A percentile compares a stretch with the other conserved stretches of the same genome.
Conservation (phyloP, 2,329 filamentous ascomycete genomes). For the Aspergillus candidus region DNA sequence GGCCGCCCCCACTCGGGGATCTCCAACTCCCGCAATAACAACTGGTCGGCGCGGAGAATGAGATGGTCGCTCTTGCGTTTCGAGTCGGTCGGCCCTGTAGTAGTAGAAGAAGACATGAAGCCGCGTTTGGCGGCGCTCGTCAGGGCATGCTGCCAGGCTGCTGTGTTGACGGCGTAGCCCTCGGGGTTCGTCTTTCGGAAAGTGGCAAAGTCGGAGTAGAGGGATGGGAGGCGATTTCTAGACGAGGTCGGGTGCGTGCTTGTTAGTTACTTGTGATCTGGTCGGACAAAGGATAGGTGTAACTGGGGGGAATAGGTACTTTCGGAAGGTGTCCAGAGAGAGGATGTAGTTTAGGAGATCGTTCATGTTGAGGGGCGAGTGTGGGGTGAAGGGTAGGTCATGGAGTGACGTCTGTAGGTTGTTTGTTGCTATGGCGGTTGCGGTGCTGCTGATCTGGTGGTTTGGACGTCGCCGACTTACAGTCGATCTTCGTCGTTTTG, state of each 20-base stretch:
- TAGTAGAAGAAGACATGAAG: conserved; percentile 41
- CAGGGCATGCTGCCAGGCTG: conserved; percentile 71
- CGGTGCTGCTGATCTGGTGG: neutral
- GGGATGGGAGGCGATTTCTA: conserved; percentile 71
- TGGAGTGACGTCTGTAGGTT: neutral
- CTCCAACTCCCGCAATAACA: conserved; percentile 65
- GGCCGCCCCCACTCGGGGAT: conserved; percentile 74
- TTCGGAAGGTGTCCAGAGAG: conserved; percentile 52
- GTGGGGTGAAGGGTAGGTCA: neutral
- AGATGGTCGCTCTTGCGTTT: conserved; percentile 41
- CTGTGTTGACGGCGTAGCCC: conserved; percentile 73
- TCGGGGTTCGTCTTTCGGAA: conserved; percentile 75
- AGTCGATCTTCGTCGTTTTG: conserved; percentile 1
- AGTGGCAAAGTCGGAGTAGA: conserved; percentile 79
- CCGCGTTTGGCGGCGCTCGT: conserved; percentile 63
- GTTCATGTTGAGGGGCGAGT: conserved; percentile 29
- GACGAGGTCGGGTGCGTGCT: neutral
- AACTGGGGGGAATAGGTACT: conserved; percentile 40
- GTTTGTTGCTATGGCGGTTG: neutral
- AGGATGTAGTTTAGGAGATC: conserved; percentile 64
- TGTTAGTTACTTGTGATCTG: neutral
- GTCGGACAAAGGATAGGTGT: neutral
- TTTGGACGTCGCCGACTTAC: conserved; percentile 2
- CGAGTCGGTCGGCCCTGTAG: conserved; percentile 9
- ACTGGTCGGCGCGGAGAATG: conserved; percentile 50